Evolutionary conservation across 139 green algal genomes (phyloP), one percentile per base, ranked within the genome.

Genomic region (Coelastrella sp.): DNA sequence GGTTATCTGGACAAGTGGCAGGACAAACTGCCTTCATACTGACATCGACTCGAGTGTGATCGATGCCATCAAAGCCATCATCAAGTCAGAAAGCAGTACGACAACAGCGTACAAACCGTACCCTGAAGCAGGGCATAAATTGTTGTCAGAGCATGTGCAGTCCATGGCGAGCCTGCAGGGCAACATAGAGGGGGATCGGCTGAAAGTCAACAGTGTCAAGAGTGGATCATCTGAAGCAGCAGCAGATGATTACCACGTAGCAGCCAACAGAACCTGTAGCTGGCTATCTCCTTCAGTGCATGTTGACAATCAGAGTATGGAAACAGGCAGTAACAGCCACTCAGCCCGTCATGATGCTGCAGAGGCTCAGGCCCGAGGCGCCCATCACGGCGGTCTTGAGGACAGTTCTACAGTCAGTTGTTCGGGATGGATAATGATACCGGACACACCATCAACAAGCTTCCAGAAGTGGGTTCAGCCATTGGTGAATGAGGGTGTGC

Each of bases 21-120:
- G 4, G 0, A 79, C 40, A 40, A 79, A 79, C 69, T 79, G 69
- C 41, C 69, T 79, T 50, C 69, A 79, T 25, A 79, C 69, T 60
- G 69, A 79, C 40, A 79, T 79, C n/a, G 69, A 79, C 9, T 40
- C 40, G 2, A 41, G 38, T 40, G 69, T 35, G 21, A 41, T 79
- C 4, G 40, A 79, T 2, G 3, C n/a, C 5, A 40, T 79, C 0
- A 79, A 17, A 7, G 41, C 43, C 6, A 40, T 79, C 41, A 79
- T 62, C 1, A 41, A 13, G 3, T 19, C 69, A 7, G 41, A 79
- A 41, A 25, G 37, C 11, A 32, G 21, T 27, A 37, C 4, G 5
- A 21, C 37, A 75, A 32, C 66, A 53, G 66, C 66, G 41, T n/a
- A n/a, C n/a, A n/a, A n/a, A n/a, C n/a, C n/a, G n/a, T n/a, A n/a